Base-by-base conservation (phyloP, 208 protist genomes). In the Wallacemonas collosoma region DNA sequence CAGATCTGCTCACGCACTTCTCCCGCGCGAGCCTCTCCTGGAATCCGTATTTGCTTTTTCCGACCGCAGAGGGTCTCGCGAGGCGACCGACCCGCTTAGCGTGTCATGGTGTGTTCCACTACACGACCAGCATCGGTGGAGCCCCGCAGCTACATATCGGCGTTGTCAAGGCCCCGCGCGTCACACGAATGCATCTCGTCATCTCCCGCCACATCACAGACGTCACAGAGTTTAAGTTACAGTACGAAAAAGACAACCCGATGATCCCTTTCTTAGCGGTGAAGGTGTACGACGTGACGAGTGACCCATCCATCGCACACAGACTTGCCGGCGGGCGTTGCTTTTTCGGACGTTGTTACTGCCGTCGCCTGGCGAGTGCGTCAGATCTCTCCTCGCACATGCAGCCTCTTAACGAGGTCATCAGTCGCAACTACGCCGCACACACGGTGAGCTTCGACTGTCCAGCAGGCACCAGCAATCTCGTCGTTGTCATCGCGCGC, bases 31-130 rank as follows among this genome's bases (percentile, higher is more conserved):
- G 70, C 66, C 77, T 97, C 6, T 93, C 84, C 70, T 97, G 94
- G 92, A 95, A 95, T 71, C 94, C 94, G 41, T 95, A 96, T 77
- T 80, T 93, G 75, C 82, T 96, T 3, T 96, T 82, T 70, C 85
- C 80, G 56, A 82, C 78, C 0, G 44, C 81, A 35, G 85, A 93
- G 3, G 86, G 84, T 6, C 68, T 72, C 68, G 72, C 91, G 36
- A 72, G 72, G 14, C 79, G 84, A 9, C 91, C 91, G 7, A 81
- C 80, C 26, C 85, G 91, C 51, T 73, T 96, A 2, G 88, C 89
- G 11, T 91, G 86, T 66, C 91, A 96, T 72, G 82, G 80, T 44
- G 73, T 72, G 36, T 89, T 85, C 54, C 64, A 82, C 51, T 83
- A 82, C 70, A 81, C 83, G 14, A 76, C 57, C 54, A 86, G 80